Evolutionary conservation across 768 basidiomycete genomes (phyloP).

Genomic region (Lactarius trivialis): DNA sequence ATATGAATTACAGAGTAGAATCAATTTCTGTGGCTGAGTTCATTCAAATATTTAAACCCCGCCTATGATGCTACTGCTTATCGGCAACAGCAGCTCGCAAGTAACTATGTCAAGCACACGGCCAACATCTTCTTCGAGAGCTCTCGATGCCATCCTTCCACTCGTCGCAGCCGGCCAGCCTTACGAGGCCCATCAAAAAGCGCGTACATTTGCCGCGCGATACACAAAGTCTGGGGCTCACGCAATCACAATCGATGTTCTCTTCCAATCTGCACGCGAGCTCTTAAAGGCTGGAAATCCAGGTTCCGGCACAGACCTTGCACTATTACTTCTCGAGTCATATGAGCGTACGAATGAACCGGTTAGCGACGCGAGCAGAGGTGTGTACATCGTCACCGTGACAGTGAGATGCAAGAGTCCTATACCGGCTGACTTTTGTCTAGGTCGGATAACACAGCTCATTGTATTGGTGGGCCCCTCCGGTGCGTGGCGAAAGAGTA

Average conservation of each 20-base stretch:
- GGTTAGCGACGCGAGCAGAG: conserved; percentile 74
- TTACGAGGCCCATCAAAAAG: conserved; percentile 96
- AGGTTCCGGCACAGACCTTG: conserved; percentile 87
- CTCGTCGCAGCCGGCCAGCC: conserved; percentile 62
- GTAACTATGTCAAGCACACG: conserved; percentile 8
- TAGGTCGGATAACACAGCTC: conserved; percentile 85
- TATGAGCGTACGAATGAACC: conserved; percentile 68
- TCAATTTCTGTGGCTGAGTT: background rate
- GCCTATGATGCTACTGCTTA: no score
- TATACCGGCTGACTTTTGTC: background rate
- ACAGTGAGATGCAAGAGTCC: background rate
- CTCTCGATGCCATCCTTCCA: conserved; percentile 69
- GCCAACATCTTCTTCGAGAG: conserved; percentile 46
- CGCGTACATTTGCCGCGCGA: conserved; percentile 88
- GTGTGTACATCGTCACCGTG: conserved; percentile 37
- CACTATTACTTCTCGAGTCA: conserved; percentile 72
- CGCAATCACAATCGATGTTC: conserved; percentile 84
- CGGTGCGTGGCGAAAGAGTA: conserved; percentile 86
- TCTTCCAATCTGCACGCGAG: conserved; percentile 85
- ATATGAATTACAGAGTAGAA: background rate
- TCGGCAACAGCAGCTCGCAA: background rate
- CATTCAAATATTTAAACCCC: background rate
- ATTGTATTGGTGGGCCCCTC: conserved; percentile 76
- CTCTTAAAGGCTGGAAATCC: conserved; percentile 82
- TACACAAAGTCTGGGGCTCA: conserved; percentile 76